Evolutionary conservation across 2,329 filamentous ascomycete genomes (phyloP).

Genomic region (Cladosporium cucumerinum): DNA sequence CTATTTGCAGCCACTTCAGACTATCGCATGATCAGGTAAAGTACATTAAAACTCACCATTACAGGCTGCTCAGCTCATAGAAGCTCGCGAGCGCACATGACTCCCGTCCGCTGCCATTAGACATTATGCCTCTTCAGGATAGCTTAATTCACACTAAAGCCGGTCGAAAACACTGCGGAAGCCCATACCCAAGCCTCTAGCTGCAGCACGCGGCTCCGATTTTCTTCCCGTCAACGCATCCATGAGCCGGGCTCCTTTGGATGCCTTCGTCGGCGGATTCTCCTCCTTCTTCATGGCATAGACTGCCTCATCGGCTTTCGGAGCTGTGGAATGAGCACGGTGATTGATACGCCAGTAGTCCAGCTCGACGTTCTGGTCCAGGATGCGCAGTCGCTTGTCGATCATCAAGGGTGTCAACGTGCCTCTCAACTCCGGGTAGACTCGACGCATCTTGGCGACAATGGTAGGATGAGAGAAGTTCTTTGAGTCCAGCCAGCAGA

Average conservation of each 20-base stretch:
- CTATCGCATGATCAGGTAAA: neutral
- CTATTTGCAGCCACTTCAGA: neutral
- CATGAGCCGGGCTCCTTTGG: neutral
- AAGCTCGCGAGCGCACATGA: neutral
- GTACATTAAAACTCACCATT: neutral
- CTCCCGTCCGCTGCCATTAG: neutral
- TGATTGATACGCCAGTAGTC: conserved; percentile 29
- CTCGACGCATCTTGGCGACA: conserved; percentile 29
- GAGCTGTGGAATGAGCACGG: neutral
- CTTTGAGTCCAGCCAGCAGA: conserved; percentile 35
- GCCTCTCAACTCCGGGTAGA: conserved; percentile 30
- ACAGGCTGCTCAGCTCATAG: neutral
- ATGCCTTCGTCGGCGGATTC: neutral
- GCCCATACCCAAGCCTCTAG: neutral
- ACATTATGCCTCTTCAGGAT: neutral
- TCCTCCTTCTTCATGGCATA: neutral
- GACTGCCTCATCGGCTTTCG: neutral
- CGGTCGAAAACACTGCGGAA: neutral
- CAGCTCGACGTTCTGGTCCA: conserved; percentile 35
- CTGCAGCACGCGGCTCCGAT: neutral
- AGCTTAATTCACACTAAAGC: neutral
- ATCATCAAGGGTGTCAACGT: conserved; percentile 33
- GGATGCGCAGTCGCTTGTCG: conserved; percentile 34
- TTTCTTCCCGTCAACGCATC: neutral
- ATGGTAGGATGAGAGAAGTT: conserved; percentile 30